Evolutionary conservation across 106 monocot genomes (phyloP).

Genomic region (Acorus gramineus): DNA sequence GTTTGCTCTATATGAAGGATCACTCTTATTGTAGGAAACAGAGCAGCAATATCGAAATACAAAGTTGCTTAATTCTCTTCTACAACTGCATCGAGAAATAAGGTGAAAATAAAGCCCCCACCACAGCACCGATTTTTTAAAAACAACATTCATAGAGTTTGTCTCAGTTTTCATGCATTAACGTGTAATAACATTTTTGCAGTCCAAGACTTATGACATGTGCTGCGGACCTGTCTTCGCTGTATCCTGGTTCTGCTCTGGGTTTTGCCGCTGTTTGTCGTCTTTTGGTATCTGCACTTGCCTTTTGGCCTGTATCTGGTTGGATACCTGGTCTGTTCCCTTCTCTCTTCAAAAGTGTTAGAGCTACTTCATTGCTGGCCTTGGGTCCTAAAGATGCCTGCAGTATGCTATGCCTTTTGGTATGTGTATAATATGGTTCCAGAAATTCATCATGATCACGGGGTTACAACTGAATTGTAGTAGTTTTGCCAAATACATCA

Average conservation of each 20-base stretch:
- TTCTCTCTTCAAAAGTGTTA: slow-evolving; percentile 64
- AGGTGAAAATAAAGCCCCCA: slow-evolving; percentile 30
- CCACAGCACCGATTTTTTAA: too few relatives aligned
- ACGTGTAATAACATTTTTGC: slow-evolving; percentile 11
- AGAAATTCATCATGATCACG: too few relatives aligned
- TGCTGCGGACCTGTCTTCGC: slow-evolving; percentile 60
- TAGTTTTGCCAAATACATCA: too few relatives aligned
- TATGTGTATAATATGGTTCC: slow-evolving; percentile 13
- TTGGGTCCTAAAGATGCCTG: slow-evolving; percentile 97
- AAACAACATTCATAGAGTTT: background rate
- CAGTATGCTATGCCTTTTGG: slow-evolving; percentile 82
- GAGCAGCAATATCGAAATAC: slow-evolving; percentile 87
- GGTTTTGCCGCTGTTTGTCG: slow-evolving; percentile 76
- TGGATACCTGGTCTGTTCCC: slow-evolving; percentile 89
- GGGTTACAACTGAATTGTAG: too few relatives aligned
- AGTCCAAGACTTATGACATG: slow-evolving; percentile 76
- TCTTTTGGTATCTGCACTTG: slow-evolving; percentile 76
- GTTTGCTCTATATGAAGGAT: too few relatives aligned
- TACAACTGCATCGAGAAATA: slow-evolving; percentile 81
- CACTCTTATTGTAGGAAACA: slow-evolving; percentile 37
- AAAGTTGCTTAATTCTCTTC: slow-evolving; percentile 74
- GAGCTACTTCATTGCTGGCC: slow-evolving; percentile 45
- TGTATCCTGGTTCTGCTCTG: slow-evolving; percentile 51
- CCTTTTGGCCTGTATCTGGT: slow-evolving; percentile 81
- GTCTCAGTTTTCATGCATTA: background rate